Percentiles rank a stretch among this genome's conserved stretches.
phyloP scores from a whole-genome alignment of 768 basidiomycete genomes.

The Exidia glandulosa region DNA sequence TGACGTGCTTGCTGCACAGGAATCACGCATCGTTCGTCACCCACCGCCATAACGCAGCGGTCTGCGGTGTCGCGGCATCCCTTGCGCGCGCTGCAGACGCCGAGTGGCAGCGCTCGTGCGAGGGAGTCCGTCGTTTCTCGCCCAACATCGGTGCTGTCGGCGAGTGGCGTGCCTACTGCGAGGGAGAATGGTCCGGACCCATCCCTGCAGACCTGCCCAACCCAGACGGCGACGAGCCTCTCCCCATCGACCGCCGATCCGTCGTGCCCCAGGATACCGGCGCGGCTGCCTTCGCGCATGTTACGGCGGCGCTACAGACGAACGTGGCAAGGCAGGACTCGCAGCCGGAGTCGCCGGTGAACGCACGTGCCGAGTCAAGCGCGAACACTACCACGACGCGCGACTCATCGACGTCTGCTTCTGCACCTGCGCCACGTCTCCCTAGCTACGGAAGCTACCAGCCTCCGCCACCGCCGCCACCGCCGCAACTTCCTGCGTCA shows the following conservation, averaged over 20 bases:
- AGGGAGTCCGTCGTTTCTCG: conserved; percentile 56
- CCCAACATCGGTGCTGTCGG: conserved; percentile 60
- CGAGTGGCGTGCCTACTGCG: conserved; percentile 63
- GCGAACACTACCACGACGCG: too few species aligned
- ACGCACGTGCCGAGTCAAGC: too few species aligned
- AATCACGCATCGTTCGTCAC: conserved; percentile 56
- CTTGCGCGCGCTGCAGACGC: conserved; percentile 66
- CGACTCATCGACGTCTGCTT: not conserved
- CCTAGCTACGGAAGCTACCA: not conserved
- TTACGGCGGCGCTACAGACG: not conserved
- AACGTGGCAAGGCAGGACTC: not conserved
- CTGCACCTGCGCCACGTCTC: not conserved
- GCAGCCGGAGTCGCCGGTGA: not conserved
- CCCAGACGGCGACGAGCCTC: too few species aligned
- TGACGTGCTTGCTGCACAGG: conserved; percentile 24
- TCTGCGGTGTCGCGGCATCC: conserved; percentile 50
- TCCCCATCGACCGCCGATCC: not conserved
- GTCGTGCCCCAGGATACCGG: not conserved
- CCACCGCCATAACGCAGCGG: conserved; percentile 46
- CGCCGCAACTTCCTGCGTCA: not conserved
- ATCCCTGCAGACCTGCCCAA: conserved; percentile 22
- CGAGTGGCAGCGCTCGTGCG: conserved; percentile 64
- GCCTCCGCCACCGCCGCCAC: not conserved
- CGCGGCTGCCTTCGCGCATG: not conserved
- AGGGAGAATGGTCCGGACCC: conserved; percentile 57